phyloP scores from a whole-genome alignment of 768 basidiomycete genomes.

The Leucogyrophana mollusca region DNA sequence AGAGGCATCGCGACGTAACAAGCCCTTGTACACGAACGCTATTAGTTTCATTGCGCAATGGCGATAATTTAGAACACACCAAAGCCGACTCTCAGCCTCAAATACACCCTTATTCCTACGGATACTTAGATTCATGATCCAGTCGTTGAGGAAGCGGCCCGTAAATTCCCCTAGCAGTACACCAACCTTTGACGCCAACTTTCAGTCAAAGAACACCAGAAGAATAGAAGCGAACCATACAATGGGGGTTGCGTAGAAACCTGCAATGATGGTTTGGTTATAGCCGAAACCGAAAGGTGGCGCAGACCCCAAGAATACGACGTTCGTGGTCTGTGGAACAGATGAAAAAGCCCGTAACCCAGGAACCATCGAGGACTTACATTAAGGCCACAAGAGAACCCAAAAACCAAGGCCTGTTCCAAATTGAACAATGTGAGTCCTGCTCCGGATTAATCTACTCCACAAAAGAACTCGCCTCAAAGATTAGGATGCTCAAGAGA shows the following conservation, averaged over 20 bases:
- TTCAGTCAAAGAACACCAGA: background rate
- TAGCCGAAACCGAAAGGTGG: constrained; percentile 56
- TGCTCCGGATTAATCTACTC: background rate
- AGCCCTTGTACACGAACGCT: constrained; percentile 38
- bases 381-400: constrained; percentile 65
- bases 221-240: constrained; percentile 24
- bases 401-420: constrained; percentile 52
- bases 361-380: constrained; percentile 25
- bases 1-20: constrained; percentile 59
- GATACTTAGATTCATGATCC: constrained; percentile 45
- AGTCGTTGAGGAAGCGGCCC: constrained; percentile 55
- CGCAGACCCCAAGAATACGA: constrained; percentile 59
- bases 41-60: background rate
- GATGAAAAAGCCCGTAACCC: background rate
- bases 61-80: constrained; percentile 32
- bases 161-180: constrained; percentile 51
- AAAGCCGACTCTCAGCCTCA: constrained; percentile 59
- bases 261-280: constrained; percentile 48
- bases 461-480: constrained; percentile 42
- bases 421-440: background rate
- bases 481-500: constrained; percentile 46
- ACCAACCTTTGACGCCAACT: constrained; percentile 31
- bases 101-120: constrained; percentile 55
- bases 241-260: constrained; percentile 54
- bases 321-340: constrained; percentile 54